phyloP scores from a whole-genome alignment of 768 basidiomycete genomes.

The Cystofilobasidium bisporidii region DNA sequence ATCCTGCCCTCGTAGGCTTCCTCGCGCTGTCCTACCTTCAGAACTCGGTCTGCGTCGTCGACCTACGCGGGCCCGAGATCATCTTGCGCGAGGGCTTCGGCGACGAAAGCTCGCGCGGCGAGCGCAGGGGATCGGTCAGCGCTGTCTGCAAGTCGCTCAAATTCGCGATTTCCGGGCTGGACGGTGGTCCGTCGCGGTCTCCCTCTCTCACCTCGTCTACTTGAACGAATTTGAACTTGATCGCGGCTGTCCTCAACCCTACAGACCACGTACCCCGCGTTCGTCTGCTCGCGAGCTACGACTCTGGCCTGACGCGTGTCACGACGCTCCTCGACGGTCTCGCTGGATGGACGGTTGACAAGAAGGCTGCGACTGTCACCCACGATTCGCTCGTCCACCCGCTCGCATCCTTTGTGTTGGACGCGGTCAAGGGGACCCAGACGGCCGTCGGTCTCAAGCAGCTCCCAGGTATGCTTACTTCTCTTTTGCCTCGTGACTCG shows the following conservation, averaged over 20 bases:
- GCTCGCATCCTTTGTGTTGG: slow-evolving; percentile 39
- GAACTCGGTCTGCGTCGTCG: slow-evolving; percentile 55
- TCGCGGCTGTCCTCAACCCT: too few relatives aligned
- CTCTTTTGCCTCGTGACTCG: too few relatives aligned
- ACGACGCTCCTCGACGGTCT: slow-evolving; percentile 49
- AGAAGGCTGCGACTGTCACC: slow-evolving; percentile 38
- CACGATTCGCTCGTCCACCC: slow-evolving; percentile 41
- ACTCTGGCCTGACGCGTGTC: slow-evolving; percentile 48
- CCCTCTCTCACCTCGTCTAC: too few relatives aligned
- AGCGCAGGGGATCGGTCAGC: slow-evolving; percentile 30
- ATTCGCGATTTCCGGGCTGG: slow-evolving; percentile 58
- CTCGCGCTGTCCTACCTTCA: slow-evolving; percentile 60
- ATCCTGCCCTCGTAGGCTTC: slow-evolving; percentile 50
- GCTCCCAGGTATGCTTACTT: neutral
- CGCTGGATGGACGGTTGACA: slow-evolving; percentile 42
- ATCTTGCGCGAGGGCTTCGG: slow-evolving; percentile 48
- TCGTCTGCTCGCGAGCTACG: slow-evolving; percentile 55
- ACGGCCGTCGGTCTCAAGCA: slow-evolving; percentile 27
- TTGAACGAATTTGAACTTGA: too few relatives aligned
- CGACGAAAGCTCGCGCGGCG: slow-evolving; percentile 30
- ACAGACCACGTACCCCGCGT: slow-evolving; percentile 43
- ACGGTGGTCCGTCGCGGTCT: slow-evolving; percentile 45
- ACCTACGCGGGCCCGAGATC: slow-evolving; percentile 64
- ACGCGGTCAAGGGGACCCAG: slow-evolving; percentile 33
- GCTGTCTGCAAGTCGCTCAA: slow-evolving; percentile 44